A percentile compares a stretch with the other conserved stretches of the same genome.
Evolutionary conservation across 768 basidiomycete species (phyloP).

Genomic region (Serendipita vermifera): DNA sequence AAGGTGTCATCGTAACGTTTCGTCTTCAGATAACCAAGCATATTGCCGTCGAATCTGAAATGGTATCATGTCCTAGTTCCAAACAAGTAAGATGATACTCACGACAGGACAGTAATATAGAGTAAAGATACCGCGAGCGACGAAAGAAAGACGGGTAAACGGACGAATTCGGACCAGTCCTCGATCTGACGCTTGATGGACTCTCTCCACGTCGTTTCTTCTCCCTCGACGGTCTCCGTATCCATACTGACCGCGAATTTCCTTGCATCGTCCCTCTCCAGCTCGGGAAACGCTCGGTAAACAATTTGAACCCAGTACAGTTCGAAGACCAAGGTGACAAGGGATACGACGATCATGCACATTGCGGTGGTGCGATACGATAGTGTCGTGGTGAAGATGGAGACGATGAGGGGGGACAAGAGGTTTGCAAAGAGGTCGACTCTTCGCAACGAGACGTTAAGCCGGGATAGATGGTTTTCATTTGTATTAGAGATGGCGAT

Average conservation of each 20-base stretch:
- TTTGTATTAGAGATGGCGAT: conserved; percentile 29
- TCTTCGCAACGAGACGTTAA: conserved; percentile 32
- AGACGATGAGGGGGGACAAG: conserved; percentile 38
- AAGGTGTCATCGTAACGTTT: conserved; percentile 34
- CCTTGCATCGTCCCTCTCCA: conserved; percentile 21
- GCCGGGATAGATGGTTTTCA: conserved; percentile 25
- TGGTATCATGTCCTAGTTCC: no score
- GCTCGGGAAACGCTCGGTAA: conserved; percentile 27
- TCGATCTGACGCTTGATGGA: background rate
- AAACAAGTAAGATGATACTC: background rate
- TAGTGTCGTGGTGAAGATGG: conserved; percentile 29
- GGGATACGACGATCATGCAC: conserved; percentile 26
- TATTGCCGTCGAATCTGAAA: conserved; percentile 32
- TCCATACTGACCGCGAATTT: conserved; percentile 5
- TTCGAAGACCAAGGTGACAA: conserved; percentile 30
- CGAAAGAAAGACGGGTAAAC: conserved; percentile 29
- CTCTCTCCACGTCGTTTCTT: background rate
- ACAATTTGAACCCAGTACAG: conserved; percentile 29
- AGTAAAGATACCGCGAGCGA: conserved; percentile 33
- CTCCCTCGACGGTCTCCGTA: background rate
- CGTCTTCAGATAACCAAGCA: conserved; percentile 39
- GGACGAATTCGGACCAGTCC: conserved; percentile 31
- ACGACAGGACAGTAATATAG: conserved; percentile 32
- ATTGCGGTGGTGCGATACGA: conserved; percentile 26
- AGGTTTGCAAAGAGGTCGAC: conserved; percentile 38